phyloP scores from a whole-genome alignment of 306 rosid genomes.

The Oemleria cerasiformis region DNA sequence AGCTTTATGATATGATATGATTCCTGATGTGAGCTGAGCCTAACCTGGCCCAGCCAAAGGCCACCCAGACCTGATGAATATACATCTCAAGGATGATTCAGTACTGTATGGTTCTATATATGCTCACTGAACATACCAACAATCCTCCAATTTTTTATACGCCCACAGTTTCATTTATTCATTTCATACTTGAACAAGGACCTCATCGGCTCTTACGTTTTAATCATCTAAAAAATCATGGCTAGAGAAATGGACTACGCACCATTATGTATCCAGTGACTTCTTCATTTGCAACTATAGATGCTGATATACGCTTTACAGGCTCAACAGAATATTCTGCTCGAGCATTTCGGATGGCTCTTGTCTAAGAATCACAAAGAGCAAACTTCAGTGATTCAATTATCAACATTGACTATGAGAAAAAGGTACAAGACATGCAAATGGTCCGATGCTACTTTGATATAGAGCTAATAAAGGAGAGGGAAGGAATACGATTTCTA shows the following conservation, averaged over 20 bases:
- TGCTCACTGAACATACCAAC: background rate
- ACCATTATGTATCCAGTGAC: constrained; percentile 74
- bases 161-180: background rate
- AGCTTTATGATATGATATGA: constrained; percentile 8
- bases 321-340: constrained; percentile 99
- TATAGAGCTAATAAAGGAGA: constrained; percentile 14
- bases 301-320: constrained; percentile 83
- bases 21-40: too few relatives aligned
- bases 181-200: background rate
- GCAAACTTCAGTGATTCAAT: constrained; percentile 2
- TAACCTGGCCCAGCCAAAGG: too few relatives aligned
- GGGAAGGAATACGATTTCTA: constrained; percentile 11
- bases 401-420: background rate
- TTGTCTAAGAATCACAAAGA: constrained; percentile 47
- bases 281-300: constrained; percentile 77
- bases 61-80: too few relatives aligned
- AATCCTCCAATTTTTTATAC: background rate
- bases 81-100: background rate
- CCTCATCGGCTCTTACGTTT: background rate
- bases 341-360: constrained; percentile 83
- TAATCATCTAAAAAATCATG: background rate
- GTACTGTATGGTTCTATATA: background rate
- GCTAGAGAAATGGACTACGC: constrained; percentile 24
- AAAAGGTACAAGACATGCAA: background rate
- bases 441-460: background rate